Conservation (phyloP, 768 basidiomycete genomes). For the Collybia sp. region DNA sequence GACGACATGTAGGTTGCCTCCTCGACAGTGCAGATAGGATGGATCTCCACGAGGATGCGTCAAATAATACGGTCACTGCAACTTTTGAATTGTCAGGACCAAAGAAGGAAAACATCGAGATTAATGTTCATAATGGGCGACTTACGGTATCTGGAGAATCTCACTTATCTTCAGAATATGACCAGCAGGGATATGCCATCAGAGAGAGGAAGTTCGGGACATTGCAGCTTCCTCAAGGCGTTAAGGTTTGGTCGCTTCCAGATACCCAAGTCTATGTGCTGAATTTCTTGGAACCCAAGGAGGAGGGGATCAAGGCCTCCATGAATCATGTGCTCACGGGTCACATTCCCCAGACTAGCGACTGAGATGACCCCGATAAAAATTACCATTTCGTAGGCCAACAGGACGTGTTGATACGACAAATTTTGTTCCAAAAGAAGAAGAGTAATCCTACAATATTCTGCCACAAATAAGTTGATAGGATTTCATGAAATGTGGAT, state of each 20-base stretch:
- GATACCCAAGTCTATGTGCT: neutral
- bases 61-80: slow-evolving; percentile 40
- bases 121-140: slow-evolving; percentile 41
- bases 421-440: no score
- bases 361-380: slow-evolving; percentile 38
- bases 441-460: no score
- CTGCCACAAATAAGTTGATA: no score
- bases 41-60: slow-evolving; percentile 41
- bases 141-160: slow-evolving; percentile 45
- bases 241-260: slow-evolving; percentile 30
- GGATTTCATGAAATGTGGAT: no score
- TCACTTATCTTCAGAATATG: slow-evolving; percentile 20
- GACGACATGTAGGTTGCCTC: neutral
- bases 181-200: slow-evolving; percentile 33
- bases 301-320: slow-evolving; percentile 38
- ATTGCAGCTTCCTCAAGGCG: slow-evolving; percentile 41
- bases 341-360: slow-evolving; percentile 42
- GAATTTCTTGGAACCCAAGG: slow-evolving; percentile 14
- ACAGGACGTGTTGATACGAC: no score
- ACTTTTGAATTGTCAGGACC: slow-evolving; percentile 54
- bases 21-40: slow-evolving; percentile 24
- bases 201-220: slow-evolving; percentile 44
- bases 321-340: slow-evolving; percentile 41
- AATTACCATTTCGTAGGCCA: slow-evolving; percentile 25
- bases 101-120: slow-evolving; percentile 40